phyloP scores from a whole-genome alignment of 257 asterid species.

The Parsonsia alboflavescens region DNA sequence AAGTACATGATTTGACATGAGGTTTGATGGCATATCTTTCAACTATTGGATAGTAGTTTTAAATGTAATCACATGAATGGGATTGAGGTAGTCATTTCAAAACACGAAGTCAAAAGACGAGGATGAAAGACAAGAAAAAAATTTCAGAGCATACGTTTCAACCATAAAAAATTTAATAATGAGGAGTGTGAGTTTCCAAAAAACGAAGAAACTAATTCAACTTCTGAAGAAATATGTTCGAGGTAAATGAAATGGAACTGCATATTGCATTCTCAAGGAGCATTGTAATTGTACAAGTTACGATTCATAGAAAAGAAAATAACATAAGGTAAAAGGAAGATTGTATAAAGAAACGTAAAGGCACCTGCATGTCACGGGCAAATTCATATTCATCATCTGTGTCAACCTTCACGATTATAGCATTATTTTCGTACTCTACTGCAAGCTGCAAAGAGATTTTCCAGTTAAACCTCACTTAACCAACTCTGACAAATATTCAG shows the following conservation, averaged over 20 bases:
- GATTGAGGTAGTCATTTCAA: neutral
- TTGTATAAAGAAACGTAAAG: slow-evolving; percentile 2
- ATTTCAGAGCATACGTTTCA: no score
- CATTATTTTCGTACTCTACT: slow-evolving; percentile 83
- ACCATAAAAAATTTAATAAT: no score
- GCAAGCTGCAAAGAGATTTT: slow-evolving; percentile 66
- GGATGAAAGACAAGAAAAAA: neutral
- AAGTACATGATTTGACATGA: neutral
- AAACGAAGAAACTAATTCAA: neutral
- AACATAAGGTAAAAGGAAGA: neutral
- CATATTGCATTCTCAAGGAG: neutral
- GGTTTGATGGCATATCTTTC: no score
- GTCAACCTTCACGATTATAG: slow-evolving; percentile 82
- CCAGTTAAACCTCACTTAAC: slow-evolving; percentile 10
- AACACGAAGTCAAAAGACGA: neutral
- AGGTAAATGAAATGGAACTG: neutral
- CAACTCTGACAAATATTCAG: neutral
- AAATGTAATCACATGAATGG: neutral
- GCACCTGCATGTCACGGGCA: slow-evolving; percentile 91
- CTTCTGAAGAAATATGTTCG: neutral
- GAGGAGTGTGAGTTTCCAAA: neutral
- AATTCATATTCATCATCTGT: slow-evolving; percentile 93
- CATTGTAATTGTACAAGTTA: neutral
- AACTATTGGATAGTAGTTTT: no score
- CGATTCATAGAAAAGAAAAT: neutral